Evolutionary conservation across 495 filamentous ascomycete species (phyloP).

Genomic region (Extremus antarcticus): DNA sequence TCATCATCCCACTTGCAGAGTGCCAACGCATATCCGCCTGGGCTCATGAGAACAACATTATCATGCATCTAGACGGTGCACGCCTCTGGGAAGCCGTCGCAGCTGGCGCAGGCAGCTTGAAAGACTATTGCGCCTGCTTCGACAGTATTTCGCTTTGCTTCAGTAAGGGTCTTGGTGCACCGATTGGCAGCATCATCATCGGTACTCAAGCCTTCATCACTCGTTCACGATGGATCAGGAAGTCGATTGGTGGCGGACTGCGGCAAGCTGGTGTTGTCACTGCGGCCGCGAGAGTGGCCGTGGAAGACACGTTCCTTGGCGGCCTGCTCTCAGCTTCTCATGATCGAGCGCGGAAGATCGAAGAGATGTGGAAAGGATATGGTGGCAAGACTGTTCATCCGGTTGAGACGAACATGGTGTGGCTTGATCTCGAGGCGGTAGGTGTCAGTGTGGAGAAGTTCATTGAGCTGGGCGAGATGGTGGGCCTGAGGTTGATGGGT

Average conservation of each 20-base stretch:
- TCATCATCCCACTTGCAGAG: slow-evolving; percentile 65
- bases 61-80: slow-evolving; percentile 77
- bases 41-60: slow-evolving; percentile 54
- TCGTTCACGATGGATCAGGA: slow-evolving; percentile 67
- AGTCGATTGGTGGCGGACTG: slow-evolving; percentile 73
- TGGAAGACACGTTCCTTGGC: slow-evolving; percentile 61
- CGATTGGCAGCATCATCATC: slow-evolving; percentile 70
- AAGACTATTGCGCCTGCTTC: slow-evolving; percentile 59
- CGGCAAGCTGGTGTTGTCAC: slow-evolving; percentile 58
- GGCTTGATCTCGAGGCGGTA: slow-evolving; percentile 60
- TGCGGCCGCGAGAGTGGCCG: slow-evolving; percentile 46
- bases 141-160: slow-evolving; percentile 81
- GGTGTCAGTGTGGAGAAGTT: slow-evolving; percentile 37
- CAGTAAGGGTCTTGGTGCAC: slow-evolving; percentile 80
- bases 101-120: slow-evolving; percentile 35
- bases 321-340: slow-evolving; percentile 56
- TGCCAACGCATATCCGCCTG: slow-evolving; percentile 55
- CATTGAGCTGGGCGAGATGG: slow-evolving; percentile 38
- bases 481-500: slow-evolving; percentile 43
- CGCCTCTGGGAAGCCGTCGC: slow-evolving; percentile 49
- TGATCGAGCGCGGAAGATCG: slow-evolving; percentile 52
- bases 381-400: slow-evolving; percentile 50
- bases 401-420: slow-evolving; percentile 89
- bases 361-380: slow-evolving; percentile 35
- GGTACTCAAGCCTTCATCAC: slow-evolving; percentile 56